Percentiles rank a stretch among this genome's conserved stretches.
Evolutionary conservation across 176 grass and related monocot species (phyloP).

Genomic region (Olyra latifolia): DNA sequence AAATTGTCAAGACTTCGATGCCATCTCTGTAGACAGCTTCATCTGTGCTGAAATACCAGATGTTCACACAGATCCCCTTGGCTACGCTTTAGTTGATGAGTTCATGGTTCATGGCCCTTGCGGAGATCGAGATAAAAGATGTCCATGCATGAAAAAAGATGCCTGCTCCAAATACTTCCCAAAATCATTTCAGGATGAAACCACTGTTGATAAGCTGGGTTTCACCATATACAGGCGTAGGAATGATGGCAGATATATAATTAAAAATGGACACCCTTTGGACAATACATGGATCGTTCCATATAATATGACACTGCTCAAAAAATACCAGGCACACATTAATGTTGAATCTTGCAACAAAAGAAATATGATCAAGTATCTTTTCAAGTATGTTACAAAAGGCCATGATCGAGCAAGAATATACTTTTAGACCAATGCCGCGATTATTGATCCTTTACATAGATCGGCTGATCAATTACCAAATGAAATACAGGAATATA

Average conservation of each 20-base stretch:
- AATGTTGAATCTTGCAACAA: constrained; percentile 24
- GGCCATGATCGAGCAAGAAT: no score
- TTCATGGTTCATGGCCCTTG: constrained; percentile 14
- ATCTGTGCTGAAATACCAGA: neutral
- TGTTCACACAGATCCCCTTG: neutral
- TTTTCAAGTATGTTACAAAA: constrained; percentile 1
- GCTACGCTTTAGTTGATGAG: neutral
- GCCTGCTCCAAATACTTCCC: neutral
- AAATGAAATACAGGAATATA: neutral
- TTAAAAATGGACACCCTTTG: no score
- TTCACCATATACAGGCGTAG: neutral
- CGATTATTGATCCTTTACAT: no score
- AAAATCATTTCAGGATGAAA: neutral
- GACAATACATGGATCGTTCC: constrained; percentile 10
- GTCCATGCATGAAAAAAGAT: neutral
- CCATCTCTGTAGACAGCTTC: neutral
- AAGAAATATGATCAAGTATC: neutral
- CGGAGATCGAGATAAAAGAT: neutral
- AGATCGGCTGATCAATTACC: no score
- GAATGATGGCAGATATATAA: neutral
- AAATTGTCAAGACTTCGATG: fast-evolving
- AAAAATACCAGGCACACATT: neutral
- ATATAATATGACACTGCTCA: neutral
- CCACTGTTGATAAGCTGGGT: neutral
- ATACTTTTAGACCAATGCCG: no score